Evolutionary conservation across 2,329 filamentous ascomycete genomes (phyloP).

Genomic region (Anisogramma anomala): DNA sequence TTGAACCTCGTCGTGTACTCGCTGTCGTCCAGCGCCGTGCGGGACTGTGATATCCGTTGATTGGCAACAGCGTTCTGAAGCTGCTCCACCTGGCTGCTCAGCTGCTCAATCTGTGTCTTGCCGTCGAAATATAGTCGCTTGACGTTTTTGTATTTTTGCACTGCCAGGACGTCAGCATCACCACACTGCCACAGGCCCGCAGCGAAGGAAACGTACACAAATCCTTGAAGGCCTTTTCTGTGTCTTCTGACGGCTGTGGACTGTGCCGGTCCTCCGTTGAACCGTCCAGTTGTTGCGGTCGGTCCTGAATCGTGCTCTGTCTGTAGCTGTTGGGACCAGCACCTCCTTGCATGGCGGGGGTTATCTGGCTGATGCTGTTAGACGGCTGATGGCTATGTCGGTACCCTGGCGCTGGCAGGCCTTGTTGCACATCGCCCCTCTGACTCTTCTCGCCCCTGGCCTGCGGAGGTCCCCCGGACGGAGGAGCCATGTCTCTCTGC

Average conservation of each 20-base stretch:
- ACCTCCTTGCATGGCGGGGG: constrained; percentile 27
- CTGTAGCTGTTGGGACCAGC: constrained; percentile 29
- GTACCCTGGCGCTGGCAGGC: constrained; percentile 40
- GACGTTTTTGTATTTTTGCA: constrained; percentile 94
- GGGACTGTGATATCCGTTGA: constrained; percentile 86
- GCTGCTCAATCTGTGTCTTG: constrained; percentile 80
- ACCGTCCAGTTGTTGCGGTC: constrained; percentile 32
- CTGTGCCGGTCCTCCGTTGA: constrained; percentile 42
- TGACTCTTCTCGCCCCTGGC: constrained; percentile 32
- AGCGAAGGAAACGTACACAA: constrained; percentile 32
- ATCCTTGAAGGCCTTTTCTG: constrained; percentile 47
- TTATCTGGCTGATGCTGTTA: constrained; percentile 32
- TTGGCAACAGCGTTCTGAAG: constrained; percentile 96
- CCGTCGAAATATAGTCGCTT: constrained; percentile 97
- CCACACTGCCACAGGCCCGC: constrained; percentile 4
- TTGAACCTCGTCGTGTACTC: constrained; percentile 86
- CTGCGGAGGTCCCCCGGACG: constrained; percentile 30
- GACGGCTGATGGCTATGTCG: constrained; percentile 36
- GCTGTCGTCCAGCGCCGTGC: constrained; percentile 87
- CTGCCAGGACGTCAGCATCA: constrained; percentile 35
- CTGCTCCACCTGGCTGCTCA: constrained; percentile 79
- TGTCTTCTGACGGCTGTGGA: constrained; percentile 39
- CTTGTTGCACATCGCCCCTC: constrained; percentile 32
- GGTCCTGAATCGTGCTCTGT: constrained; percentile 26
- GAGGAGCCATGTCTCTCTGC: constrained; percentile 34